Conservation (phyloP, 1,284 basidiomycete genomes). For the Heterobasidion irregulare region DNA sequence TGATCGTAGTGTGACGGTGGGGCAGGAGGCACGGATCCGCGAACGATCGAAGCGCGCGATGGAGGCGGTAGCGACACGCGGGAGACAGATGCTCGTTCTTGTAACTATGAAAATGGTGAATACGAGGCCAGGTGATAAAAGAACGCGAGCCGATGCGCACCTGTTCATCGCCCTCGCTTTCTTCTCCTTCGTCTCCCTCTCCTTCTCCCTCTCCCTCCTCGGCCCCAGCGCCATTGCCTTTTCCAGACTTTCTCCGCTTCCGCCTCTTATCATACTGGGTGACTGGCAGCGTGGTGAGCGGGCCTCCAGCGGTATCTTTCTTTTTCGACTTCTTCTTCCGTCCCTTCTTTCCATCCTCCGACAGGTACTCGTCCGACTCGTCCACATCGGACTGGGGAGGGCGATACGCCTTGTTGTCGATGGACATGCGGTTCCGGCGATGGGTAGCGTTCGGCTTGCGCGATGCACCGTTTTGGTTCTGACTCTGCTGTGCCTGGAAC, state of each 20-base stretch:
- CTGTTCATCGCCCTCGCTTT: constrained; percentile 27
- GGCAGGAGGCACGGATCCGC: constrained; percentile 17
- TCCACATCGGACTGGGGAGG: constrained; percentile 56
- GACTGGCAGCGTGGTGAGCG: constrained; percentile 50
- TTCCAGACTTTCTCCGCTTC: constrained; percentile 28
- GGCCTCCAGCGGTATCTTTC: constrained; percentile 45
- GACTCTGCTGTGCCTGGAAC: constrained; percentile 25
- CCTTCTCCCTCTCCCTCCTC: constrained; percentile 25
- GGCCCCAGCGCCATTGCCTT: no score
- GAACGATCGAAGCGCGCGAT: constrained; percentile 16
- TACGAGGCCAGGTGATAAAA: neutral
- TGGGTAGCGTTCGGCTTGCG: constrained; percentile 28
- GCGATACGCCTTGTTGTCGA: constrained; percentile 72
- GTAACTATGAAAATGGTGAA: neutral
- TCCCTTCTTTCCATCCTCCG: constrained; percentile 45
- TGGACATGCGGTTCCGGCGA: constrained; percentile 54
- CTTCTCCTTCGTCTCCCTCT: constrained; percentile 33
- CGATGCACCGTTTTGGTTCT: constrained; percentile 12
- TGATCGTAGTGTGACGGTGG: constrained; percentile 11
- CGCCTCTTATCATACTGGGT: constrained; percentile 48
- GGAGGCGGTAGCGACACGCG: constrained; percentile 28
- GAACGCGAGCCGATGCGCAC: no score
- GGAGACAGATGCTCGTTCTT: constrained; percentile 19
- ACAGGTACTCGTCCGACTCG: constrained; percentile 49
- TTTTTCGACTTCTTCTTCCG: constrained; percentile 40